Base-by-base conservation (phyloP, 768 basidiomycete genomes). In the Albatrellus ellisii region DNA sequence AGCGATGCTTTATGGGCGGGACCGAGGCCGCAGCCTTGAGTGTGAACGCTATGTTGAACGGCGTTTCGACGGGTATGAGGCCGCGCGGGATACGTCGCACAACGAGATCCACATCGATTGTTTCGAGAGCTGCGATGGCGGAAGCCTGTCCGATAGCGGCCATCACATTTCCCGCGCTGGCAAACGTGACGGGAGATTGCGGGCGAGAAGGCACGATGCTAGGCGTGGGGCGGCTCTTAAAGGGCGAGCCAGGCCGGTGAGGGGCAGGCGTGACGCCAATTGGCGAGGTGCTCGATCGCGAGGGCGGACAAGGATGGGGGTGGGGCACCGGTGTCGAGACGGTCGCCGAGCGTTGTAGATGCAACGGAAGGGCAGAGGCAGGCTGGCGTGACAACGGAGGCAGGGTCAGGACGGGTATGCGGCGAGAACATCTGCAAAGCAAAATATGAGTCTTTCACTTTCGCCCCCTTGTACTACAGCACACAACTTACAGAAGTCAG, bases 361-460 rank as follows among this genome's bases (percentile, higher is more conserved):
- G 73, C 6, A 74, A 67, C 0, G 85, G 87, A 17, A 88, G 60
- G 1, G 87, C 84, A n/a, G 83, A 79, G 1, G 67, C 70, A 7
- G 77, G 73, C 37, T 70, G 70, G 9, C 61, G 57, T 8, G 53
- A 42, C 9, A 47, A 46, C 8, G 52, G 51, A 9, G 52, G 60
- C 62, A 38, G 59, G 49, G 46, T 61, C 6, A 77, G 60, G 2
- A 60, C 47, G 14, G 84, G 83, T 46, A 92, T 78, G 32, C 80
- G 69, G 37, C 91, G 75, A 87, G 2, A 97, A 64, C 67, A 84
- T 84, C 61, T 74, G 39, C 15, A 6, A 9, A 12, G 22, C n/a
- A 26, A 22, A n/a, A n/a, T n/a, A n/a, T n/a, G n/a, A n/a, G n/a
- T n/a, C n/a, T n/a, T n/a, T n/a, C n/a, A n/a, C n/a, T n/a, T n/a